These are phyloP conservation scores for Daldinia bambusicola DNA, from an alignment of 495 filamentous ascomycete species.

Conservation along the genomic window DNA sequence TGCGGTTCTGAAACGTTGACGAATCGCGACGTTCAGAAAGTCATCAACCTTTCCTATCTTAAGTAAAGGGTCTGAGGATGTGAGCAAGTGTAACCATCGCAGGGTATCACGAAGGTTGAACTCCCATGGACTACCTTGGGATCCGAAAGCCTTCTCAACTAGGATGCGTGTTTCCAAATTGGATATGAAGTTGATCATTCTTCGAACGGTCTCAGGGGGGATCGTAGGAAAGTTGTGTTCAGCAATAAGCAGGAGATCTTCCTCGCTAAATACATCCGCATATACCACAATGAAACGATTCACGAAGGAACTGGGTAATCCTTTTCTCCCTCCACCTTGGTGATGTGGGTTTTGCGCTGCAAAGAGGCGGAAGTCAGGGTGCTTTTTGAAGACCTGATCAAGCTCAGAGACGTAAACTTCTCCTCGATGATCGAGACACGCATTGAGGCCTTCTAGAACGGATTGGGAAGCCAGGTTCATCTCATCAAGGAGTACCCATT, in stretches of 20 bases:
- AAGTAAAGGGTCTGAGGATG: slow-evolving; percentile 64
- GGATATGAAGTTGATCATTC: slow-evolving; percentile 83
- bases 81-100: slow-evolving; percentile 84
- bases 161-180: slow-evolving; percentile 75
- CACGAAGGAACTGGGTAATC: slow-evolving; percentile 93
- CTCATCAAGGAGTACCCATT: slow-evolving; percentile 97
- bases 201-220: slow-evolving; percentile 62
- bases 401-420: slow-evolving; percentile 96
- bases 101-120: slow-evolving; percentile 94
- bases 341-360: slow-evolving; percentile 98
- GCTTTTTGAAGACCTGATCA: slow-evolving; percentile 88
- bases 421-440: slow-evolving; percentile 95
- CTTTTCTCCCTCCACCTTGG: slow-evolving; percentile 95
- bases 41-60: slow-evolving; percentile 65
- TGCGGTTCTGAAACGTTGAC: slow-evolving; percentile 83
- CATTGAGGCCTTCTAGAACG: slow-evolving; percentile 95
- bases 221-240: slow-evolving; percentile 75
- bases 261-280: slow-evolving; percentile 82
- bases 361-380: slow-evolving; percentile 90
- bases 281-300: slow-evolving; percentile 99
- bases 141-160: slow-evolving; percentile 71
- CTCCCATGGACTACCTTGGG: slow-evolving; percentile 93
- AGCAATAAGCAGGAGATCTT: slow-evolving; percentile 86
- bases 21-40: slow-evolving; percentile 83
- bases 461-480: slow-evolving; percentile 99